Evolutionary conservation across 805 yeast genomes (phyloP).

Genomic region (Grigorovia jiainica): DNA sequence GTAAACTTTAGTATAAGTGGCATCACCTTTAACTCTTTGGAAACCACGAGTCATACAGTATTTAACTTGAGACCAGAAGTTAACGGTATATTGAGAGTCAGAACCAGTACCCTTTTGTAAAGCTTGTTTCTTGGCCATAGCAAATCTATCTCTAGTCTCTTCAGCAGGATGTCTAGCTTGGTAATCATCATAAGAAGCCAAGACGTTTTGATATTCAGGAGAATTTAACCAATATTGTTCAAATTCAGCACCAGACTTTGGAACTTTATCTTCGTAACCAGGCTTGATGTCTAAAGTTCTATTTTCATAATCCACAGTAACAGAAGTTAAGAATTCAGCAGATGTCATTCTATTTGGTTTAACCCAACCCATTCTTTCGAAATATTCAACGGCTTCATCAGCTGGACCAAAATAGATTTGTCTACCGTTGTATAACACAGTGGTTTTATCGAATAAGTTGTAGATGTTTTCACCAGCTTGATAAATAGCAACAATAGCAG

Average conservation of each 20-base stretch:
- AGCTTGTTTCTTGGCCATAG: slow-evolving; percentile 24
- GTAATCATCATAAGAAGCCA: slow-evolving; percentile 34
- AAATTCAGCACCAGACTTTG: slow-evolving; percentile 49
- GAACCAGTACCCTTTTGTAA: slow-evolving; percentile 14
- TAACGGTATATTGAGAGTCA: slow-evolving; percentile 22
- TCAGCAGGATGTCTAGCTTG: slow-evolving; percentile 22
- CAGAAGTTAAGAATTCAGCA: slow-evolving; percentile 51
- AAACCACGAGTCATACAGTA: slow-evolving; percentile 43
- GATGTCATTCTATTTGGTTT: slow-evolving; percentile 53
- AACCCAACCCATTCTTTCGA: slow-evolving; percentile 45
- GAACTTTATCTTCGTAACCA: slow-evolving; percentile 44
- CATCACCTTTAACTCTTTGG: slow-evolving; percentile 50
- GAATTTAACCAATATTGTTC: slow-evolving; percentile 37
- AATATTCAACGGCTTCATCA: slow-evolving; percentile 39
- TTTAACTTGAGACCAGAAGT: slow-evolving; percentile 37
- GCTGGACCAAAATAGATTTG: slow-evolving; percentile 52
- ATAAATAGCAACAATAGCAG: slow-evolving; percentile 51
- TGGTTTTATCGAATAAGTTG: slow-evolving; percentile 44
- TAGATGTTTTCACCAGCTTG: slow-evolving; percentile 51
- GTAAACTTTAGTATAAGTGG: slow-evolving; percentile 35
- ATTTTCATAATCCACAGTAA: slow-evolving; percentile 50
- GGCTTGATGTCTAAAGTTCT: slow-evolving; percentile 31
- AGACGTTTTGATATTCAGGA: slow-evolving; percentile 29
- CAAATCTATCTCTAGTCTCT: slow-evolving; percentile 29
- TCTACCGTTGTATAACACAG: slow-evolving; percentile 41